These are phyloP conservation scores for Penicillium soppii DNA, from an alignment of 495 filamentous ascomycete species.

Conservation along the genomic window DNA sequence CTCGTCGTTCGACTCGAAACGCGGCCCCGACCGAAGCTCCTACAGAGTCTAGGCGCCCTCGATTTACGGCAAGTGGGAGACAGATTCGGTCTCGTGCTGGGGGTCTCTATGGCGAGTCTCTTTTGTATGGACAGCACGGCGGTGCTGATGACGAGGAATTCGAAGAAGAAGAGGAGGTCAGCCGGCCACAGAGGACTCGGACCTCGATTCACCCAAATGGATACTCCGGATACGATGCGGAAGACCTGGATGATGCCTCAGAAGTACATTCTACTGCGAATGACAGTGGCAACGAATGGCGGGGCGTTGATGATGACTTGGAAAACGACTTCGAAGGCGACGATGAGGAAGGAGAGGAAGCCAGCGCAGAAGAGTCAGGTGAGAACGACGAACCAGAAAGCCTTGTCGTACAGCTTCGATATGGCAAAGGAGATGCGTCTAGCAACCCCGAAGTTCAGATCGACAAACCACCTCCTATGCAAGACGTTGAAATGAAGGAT, in stretches of 20 bases:
- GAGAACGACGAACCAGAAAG: constrained; percentile 55
- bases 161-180: constrained; percentile 21
- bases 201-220: constrained; percentile 37
- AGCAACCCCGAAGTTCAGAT: constrained; percentile 15
- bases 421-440: constrained; percentile 34
- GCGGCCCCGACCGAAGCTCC: constrained; percentile 67
- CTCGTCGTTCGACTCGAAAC: constrained; percentile 72
- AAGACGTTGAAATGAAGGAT: constrained; percentile 17
- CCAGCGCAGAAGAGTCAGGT: constrained; percentile 57
- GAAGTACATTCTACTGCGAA: constrained; percentile 56
- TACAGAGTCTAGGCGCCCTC: constrained; percentile 66
- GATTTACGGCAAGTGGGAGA: constrained; percentile 87
- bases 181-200: constrained; percentile 32
- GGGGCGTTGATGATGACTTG: constrained; percentile 70
- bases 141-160: constrained; percentile 26
- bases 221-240: constrained; percentile 52
- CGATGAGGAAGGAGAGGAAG: constrained; percentile 61
- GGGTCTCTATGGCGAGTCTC: constrained; percentile 75
- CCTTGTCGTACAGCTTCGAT: constrained; percentile 66
- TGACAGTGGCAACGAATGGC: constrained; percentile 63
- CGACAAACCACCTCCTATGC: constrained; percentile 21
- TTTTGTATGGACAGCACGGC: constrained; percentile 54
- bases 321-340: constrained; percentile 67
- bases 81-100: constrained; percentile 75
- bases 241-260: constrained; percentile 66